These are phyloP conservation scores for Stagonosporopsis vannaccii DNA, from an alignment of 2,329 filamentous ascomycete genomes.

Conservation along the genomic window DNA sequence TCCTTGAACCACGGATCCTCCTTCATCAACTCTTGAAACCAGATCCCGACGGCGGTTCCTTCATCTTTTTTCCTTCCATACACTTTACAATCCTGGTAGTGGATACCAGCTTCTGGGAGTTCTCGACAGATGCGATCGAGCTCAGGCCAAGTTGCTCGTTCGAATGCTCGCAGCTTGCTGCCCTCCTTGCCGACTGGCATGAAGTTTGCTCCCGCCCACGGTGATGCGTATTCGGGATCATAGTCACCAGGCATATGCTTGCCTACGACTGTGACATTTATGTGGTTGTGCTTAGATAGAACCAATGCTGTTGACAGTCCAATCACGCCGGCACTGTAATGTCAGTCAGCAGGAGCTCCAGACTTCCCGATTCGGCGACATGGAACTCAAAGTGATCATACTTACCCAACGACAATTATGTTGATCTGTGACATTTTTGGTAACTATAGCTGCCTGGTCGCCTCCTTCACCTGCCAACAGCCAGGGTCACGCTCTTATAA, in stretches of 20 bases:
- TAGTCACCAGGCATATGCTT: constrained; percentile 96
- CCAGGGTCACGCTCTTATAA: constrained; percentile 11
- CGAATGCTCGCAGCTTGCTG: constrained; percentile 50
- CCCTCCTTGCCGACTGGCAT: constrained; percentile 62
- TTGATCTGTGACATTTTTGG: constrained; percentile 33
- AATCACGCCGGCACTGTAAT: constrained; percentile 67
- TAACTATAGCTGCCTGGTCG: background rate
- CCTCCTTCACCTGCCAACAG: background rate
- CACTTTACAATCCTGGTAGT: constrained; percentile 70
- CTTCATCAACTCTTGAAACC: constrained; percentile 72
- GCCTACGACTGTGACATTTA: constrained; percentile 73
- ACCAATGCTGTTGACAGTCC: constrained; percentile 71
- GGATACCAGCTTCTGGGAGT: constrained; percentile 79
- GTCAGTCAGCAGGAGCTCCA: constrained; percentile 17
- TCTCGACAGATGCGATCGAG: constrained; percentile 58
- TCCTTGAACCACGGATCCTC: constrained; percentile 77
- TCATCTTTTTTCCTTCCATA: constrained; percentile 72
- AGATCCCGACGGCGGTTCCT: constrained; percentile 59
- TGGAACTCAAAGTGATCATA: constrained; percentile 7
- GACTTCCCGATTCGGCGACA: constrained; percentile 4
- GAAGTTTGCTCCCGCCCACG: constrained; percentile 85
- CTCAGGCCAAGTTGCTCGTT: constrained; percentile 56
- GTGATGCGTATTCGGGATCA: constrained; percentile 87
- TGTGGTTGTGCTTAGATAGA: constrained; percentile 62
- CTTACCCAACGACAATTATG: constrained; percentile 59